Evolutionary conservation across 176 grass and related monocot species (phyloP).

Genomic region (Oryza meyeriana): DNA sequence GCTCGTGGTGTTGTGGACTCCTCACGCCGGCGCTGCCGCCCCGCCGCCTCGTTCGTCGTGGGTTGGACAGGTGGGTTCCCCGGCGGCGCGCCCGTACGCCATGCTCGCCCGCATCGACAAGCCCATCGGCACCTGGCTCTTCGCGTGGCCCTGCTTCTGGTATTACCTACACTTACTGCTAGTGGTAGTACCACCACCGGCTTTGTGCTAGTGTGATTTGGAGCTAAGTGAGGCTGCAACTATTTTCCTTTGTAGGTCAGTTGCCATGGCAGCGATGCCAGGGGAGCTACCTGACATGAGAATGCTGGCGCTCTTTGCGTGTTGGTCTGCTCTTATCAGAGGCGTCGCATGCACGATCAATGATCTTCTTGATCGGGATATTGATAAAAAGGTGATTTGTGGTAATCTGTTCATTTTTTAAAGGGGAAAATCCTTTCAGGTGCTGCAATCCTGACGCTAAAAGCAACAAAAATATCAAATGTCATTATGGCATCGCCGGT

Average conservation of each 20-base stretch:
- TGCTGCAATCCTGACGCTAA: neutral
- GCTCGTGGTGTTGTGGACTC: neutral
- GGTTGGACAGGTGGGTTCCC: constrained; percentile 61
- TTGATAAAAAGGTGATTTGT: constrained; percentile 65
- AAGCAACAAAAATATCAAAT: too few relatives aligned
- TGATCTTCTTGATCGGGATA: constrained; percentile 77
- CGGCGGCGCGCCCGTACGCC: constrained; percentile 59
- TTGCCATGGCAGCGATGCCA: constrained; percentile 60
- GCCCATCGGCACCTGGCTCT: constrained; percentile 75
- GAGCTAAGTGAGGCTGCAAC: too few relatives aligned
- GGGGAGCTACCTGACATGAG: constrained; percentile 69
- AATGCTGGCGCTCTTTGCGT: constrained; percentile 77
- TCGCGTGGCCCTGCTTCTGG: constrained; percentile 89
- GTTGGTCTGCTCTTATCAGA: constrained; percentile 70
- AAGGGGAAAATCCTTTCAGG: neutral
- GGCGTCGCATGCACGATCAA: constrained; percentile 88
- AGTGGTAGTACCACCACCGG: too few relatives aligned
- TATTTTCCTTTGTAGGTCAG: constrained; percentile 62
- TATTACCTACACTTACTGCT: too few relatives aligned
- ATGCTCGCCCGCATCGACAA: constrained; percentile 82
- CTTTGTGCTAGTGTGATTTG: neutral
- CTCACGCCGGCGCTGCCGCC: too few relatives aligned
- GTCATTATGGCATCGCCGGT: too few relatives aligned
- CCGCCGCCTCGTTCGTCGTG: constrained; percentile 26
- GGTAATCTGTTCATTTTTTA: neutral